phyloP scores from a whole-genome alignment of 2,329 filamentous ascomycete species.

The Hypoxylon sp. region DNA sequence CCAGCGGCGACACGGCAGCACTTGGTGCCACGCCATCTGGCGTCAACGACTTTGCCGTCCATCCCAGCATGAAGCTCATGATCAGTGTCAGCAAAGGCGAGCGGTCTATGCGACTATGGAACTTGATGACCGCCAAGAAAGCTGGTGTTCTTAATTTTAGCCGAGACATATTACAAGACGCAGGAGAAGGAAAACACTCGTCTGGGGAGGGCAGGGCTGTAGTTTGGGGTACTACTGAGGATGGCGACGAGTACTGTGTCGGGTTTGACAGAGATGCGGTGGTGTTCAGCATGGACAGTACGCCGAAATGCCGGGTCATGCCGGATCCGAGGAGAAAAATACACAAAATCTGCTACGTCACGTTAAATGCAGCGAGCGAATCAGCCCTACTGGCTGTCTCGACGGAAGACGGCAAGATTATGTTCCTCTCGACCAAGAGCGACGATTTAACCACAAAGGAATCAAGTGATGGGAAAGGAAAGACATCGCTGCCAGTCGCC shows the following conservation, averaged over 20 bases:
- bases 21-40: conserved; percentile 84
- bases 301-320: conserved; percentile 77
- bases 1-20: conserved; percentile 88
- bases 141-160: conserved; percentile 90
- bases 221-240: conserved; percentile 76
- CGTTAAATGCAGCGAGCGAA: conserved; percentile 59
- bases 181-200: conserved; percentile 78
- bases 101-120: conserved; percentile 93
- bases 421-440: conserved; percentile 79
- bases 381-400: conserved; percentile 74
- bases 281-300: conserved; percentile 88
- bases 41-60: conserved; percentile 93
- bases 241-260: conserved; percentile 84
- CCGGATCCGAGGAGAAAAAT: conserved; percentile 78
- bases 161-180: conserved; percentile 73
- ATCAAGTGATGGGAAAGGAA: conserved; percentile 53
- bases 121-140: conserved; percentile 94
- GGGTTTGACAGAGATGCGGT: conserved; percentile 86
- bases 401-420: conserved; percentile 87
- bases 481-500: conserved; percentile 60
- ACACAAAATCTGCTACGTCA: conserved; percentile 80
- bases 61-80: conserved; percentile 97
- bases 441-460: conserved; percentile 54
- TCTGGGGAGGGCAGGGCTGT: conserved; percentile 86
- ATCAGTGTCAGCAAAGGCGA: conserved; percentile 91